A percentile compares a stretch with the other conserved stretches of the same genome.
Conservation (phyloP, 2,329 filamentous ascomycete species). For the Pyrenophora teres region DNA sequence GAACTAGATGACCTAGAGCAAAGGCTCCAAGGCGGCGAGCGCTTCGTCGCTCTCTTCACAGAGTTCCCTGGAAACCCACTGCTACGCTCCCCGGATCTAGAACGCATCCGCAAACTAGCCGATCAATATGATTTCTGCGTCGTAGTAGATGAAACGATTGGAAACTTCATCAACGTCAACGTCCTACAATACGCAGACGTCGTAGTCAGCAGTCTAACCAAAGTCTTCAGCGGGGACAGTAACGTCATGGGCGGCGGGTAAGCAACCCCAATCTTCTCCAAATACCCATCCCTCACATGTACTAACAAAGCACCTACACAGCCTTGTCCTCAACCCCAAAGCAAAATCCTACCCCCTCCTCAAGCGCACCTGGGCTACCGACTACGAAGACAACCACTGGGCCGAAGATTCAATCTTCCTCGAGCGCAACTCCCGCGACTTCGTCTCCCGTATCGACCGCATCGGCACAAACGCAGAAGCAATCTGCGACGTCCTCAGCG, state of each 20-base stretch:
- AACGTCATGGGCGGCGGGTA: constrained; percentile 94
- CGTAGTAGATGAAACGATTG: constrained; percentile 94
- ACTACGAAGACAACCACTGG: constrained; percentile 92
- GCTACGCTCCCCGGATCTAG: constrained; percentile 80
- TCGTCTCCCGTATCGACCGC: constrained; percentile 77
- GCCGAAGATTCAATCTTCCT: constrained; percentile 92
- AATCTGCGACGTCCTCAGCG: constrained; percentile 72
- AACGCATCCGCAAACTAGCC: constrained; percentile 78
- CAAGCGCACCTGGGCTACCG: constrained; percentile 66
- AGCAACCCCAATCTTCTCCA: constrained; percentile 2
- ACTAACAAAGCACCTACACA: constrained; percentile 23
- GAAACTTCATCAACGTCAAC: constrained; percentile 94
- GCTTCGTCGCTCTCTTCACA: constrained; percentile 83
- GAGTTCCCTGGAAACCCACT: constrained; percentile 95
- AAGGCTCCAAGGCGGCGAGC: constrained; percentile 72
- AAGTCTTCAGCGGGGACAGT: constrained; percentile 95
- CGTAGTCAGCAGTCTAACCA: constrained; percentile 92
- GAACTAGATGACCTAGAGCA: constrained; percentile 84
- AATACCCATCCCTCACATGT: too few relatives aligned
- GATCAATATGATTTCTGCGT: constrained; percentile 86
- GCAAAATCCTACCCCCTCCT: constrained; percentile 71
- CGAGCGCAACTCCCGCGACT: constrained; percentile 95
- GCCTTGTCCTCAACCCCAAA: constrained; percentile 66
- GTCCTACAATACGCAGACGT: constrained; percentile 88
- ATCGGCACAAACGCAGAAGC: constrained; percentile 86